Evolutionary conservation across 2,329 filamentous ascomycete species (phyloP).

Genomic region (Beauveria brongniartii): DNA sequence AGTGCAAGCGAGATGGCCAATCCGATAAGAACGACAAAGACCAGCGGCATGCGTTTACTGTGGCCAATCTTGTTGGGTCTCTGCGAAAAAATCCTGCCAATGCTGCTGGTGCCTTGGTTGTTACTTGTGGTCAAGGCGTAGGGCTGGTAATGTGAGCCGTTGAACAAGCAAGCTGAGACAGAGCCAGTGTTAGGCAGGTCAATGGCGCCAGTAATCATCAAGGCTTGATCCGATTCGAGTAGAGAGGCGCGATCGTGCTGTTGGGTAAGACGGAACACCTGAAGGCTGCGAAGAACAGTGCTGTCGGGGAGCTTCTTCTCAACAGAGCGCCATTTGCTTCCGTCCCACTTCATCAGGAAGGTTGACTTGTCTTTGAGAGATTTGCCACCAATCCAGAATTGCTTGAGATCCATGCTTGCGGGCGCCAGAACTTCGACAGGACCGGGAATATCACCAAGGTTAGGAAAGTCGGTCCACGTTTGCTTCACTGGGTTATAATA

Average conservation of each 20-base stretch:
- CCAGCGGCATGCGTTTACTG: constrained; percentile 56
- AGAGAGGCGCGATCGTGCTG: constrained; percentile 58
- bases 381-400: constrained; percentile 77
- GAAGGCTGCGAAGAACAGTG: constrained; percentile 69
- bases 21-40: constrained; percentile 72
- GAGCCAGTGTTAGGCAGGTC: constrained; percentile 67
- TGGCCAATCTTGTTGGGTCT: constrained; percentile 61
- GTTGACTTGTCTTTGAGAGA: constrained; percentile 53
- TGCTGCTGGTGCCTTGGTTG: constrained; percentile 59
- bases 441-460: constrained; percentile 62
- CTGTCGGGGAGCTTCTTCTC: constrained; percentile 52
- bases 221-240: constrained; percentile 57
- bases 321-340: constrained; percentile 60
- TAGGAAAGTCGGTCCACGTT: constrained; percentile 57
- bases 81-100: constrained; percentile 78
- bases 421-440: constrained; percentile 68
- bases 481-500: constrained; percentile 62
- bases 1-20: constrained; percentile 70
- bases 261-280: constrained; percentile 66
- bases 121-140: constrained; percentile 70
- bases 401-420: constrained; percentile 61
- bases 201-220: constrained; percentile 81
- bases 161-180: constrained; percentile 79
- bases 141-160: constrained; percentile 70
- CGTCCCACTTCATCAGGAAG: constrained; percentile 79